Conservation (phyloP, 2,329 filamentous ascomycete species). For the Neofusicoccum ribis region DNA sequence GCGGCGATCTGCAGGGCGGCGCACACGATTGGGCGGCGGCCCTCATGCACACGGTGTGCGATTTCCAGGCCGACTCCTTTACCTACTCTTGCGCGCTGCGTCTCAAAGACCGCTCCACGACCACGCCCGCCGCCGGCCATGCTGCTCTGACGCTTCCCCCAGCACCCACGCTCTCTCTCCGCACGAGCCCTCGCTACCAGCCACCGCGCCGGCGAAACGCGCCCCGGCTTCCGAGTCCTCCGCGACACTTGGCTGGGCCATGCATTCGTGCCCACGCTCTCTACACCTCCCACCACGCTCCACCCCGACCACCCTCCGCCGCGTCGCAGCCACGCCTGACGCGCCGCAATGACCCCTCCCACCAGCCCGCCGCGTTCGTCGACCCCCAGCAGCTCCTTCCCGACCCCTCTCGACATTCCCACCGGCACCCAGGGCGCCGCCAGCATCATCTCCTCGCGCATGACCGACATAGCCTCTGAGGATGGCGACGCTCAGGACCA, state of each 20-base stretch:
- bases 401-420: conserved; percentile 25
- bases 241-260: conserved; percentile 5
- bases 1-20: conserved; percentile 16
- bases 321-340: conserved; percentile 20
- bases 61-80: neutral
- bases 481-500: conserved; percentile 43
- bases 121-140: conserved; percentile 3
- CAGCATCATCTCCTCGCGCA: conserved; percentile 34
- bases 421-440: conserved; percentile 15
- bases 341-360: conserved; percentile 27
- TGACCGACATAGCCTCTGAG: conserved; percentile 63
- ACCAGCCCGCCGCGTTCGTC: conserved; percentile 33
- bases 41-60: neutral
- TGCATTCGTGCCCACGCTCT: conserved; percentile 18
- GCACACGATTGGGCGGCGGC: conserved; percentile 8
- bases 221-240: conserved; percentile 7
- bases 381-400: conserved; percentile 21
- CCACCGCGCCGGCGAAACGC: neutral
- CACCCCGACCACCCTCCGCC: conserved; percentile 22
- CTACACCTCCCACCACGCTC: conserved; percentile 21
- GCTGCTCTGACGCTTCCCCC: conserved; percentile 8
- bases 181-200: conserved; percentile 2
- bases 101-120: neutral
- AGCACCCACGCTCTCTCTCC: conserved; percentile 14
- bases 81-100: conserved; percentile 1